These are phyloP conservation scores for Aspergillus costaricaensis DNA, from an alignment of 2,329 filamentous ascomycete genomes.

Conservation along the genomic window DNA sequence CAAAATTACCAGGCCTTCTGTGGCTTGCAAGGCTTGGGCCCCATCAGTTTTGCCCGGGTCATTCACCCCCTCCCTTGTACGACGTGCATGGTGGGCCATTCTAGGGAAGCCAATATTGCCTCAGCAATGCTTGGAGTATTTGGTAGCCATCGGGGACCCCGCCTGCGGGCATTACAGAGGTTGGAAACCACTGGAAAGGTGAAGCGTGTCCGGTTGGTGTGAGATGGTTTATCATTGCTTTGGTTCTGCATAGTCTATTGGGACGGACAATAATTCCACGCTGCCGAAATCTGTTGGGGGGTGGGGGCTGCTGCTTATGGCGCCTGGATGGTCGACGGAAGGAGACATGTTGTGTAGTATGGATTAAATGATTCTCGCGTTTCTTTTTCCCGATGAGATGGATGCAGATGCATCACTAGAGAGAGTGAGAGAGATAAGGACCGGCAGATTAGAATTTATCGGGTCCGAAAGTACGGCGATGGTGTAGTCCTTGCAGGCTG, in stretches of 20 bases:
- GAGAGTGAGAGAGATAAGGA: background rate
- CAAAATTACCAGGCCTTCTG: constrained; percentile 6
- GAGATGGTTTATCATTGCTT: constrained; percentile 1
- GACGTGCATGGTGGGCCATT: constrained; percentile 22
- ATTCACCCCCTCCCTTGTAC: constrained; percentile 27
- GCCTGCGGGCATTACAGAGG: constrained; percentile 7
- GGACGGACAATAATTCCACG: background rate
- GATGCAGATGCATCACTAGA: background rate
- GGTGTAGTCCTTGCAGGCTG: background rate
- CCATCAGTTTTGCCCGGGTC: constrained; percentile 10
- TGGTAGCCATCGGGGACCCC: constrained; percentile 1
- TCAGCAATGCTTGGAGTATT: constrained; percentile 11
- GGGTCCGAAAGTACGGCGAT: background rate
- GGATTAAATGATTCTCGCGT: background rate
- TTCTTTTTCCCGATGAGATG: constrained; percentile 4
- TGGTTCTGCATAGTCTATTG: constrained; percentile 10
- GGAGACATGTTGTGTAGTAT: constrained; percentile 1
- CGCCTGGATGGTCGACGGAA: background rate
- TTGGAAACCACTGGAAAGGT: background rate
- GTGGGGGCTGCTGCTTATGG: background rate
- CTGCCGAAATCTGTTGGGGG: constrained; percentile 6
- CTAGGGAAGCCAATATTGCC: constrained; percentile 13
- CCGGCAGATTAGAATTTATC: background rate
- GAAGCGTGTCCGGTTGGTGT: constrained; percentile 1
- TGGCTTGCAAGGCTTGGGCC: constrained; percentile 14